These are phyloP conservation scores for Aureobasidium sp. DNA, from an alignment of 2,329 filamentous ascomycete species.

Conservation along the genomic window DNA sequence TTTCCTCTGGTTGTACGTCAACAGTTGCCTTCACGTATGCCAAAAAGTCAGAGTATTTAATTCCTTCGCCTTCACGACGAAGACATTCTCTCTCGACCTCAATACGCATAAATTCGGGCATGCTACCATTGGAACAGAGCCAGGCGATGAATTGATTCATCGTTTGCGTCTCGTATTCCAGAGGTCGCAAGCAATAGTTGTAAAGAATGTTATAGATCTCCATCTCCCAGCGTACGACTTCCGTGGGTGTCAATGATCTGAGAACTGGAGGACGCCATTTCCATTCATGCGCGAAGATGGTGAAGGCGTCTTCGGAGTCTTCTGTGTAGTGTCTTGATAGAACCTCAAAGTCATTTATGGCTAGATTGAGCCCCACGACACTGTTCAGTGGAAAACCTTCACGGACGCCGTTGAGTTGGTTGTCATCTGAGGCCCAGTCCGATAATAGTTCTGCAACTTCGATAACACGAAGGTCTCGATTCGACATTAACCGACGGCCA, in stretches of 20 bases:
- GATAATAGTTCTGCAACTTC: not conserved
- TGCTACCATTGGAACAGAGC: not conserved
- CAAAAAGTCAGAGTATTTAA: not conserved
- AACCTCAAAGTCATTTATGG: not conserved
- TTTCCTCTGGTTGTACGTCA: not conserved
- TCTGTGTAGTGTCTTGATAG: not conserved
- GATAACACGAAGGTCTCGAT: not conserved
- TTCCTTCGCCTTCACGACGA: not conserved
- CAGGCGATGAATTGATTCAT: not conserved
- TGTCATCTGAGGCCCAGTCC: not conserved
- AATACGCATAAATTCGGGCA: not conserved
- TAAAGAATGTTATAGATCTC: not conserved
- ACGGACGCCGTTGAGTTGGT: not conserved
- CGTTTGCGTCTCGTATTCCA: not conserved
- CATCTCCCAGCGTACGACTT: not conserved
- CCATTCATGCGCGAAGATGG: not conserved
- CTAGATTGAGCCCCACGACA: not conserved
- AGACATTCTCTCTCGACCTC: not conserved
- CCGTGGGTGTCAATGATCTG: not conserved
- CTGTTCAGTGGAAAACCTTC: not conserved
- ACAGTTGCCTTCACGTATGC: not conserved
- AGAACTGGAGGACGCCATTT: not conserved
- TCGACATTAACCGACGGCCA: not conserved
- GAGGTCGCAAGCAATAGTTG: not conserved
- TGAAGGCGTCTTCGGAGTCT: not conserved